A percentile compares a stretch with the other conserved stretches of the same genome.
Evolutionary conservation across 345 rosid genomes (phyloP).

Genomic region (Zanthoxylum bungeanum): DNA sequence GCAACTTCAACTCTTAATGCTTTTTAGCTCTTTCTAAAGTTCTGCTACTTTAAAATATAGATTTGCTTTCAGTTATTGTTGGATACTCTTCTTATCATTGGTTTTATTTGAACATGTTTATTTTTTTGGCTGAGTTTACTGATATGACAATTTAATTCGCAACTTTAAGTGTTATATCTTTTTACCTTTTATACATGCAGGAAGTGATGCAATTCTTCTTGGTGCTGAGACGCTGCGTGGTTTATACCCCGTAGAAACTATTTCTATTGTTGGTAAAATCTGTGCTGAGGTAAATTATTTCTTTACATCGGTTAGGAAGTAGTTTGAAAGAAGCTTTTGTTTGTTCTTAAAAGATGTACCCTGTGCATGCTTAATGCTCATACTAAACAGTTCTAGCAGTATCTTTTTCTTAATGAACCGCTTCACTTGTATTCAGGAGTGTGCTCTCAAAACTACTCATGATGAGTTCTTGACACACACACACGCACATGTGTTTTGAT

Average conservation of each 20-base stretch:
- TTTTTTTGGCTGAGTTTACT: not conserved
- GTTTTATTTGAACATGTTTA: not conserved
- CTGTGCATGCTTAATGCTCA: not conserved
- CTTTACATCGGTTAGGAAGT: not conserved
- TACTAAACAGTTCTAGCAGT: not conserved
- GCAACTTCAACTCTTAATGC: not conserved
- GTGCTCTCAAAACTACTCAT: not conserved
- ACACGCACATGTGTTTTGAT: not conserved
- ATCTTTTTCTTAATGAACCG: not conserved
- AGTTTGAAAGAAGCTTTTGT: not conserved
- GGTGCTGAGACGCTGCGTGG: constrained; percentile 98
- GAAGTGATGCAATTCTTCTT: constrained; percentile 98
- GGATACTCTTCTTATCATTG: not conserved
- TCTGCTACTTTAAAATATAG: not conserved
- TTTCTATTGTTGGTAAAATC: constrained; percentile 83
- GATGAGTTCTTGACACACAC: not conserved
- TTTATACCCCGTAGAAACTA: constrained; percentile 85
- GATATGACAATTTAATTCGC: not conserved
- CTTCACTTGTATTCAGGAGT: not conserved
- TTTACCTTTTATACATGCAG: constrained; percentile 31
- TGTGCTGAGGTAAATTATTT: constrained; percentile 72
- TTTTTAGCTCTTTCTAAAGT: not conserved
- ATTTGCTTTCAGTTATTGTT: not conserved
- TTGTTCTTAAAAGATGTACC: not conserved
- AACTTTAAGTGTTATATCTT: not conserved